These are phyloP conservation scores for Pterula multifida DNA, from an alignment of 1,284 basidiomycete species.

Conservation along the genomic window DNA sequence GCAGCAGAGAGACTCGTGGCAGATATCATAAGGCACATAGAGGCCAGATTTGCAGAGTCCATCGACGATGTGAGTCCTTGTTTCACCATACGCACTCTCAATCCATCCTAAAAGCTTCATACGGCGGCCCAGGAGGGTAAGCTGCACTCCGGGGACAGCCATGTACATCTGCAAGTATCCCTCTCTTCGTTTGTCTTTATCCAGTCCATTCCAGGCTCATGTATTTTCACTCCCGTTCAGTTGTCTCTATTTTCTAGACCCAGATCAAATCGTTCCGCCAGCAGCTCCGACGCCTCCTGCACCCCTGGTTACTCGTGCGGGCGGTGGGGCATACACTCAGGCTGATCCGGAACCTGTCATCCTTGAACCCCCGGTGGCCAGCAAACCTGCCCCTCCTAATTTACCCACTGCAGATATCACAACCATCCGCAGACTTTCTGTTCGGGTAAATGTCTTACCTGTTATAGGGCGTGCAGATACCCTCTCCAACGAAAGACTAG, in stretches of 20 bases:
- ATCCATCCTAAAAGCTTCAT: slow-evolving; percentile 10
- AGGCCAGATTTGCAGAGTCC: slow-evolving; percentile 52
- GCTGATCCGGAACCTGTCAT: slow-evolving; percentile 61
- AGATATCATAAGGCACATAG: slow-evolving; percentile 57
- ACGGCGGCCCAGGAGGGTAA: slow-evolving; percentile 41
- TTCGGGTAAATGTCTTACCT: slow-evolving; percentile 90
- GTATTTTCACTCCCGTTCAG: slow-evolving; percentile 25
- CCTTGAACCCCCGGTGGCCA: slow-evolving; percentile 64
- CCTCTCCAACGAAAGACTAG: slow-evolving; percentile 79
- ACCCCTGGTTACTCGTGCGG: slow-evolving; percentile 46
- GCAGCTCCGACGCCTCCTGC: slow-evolving; percentile 47
- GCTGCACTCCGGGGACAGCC: slow-evolving; percentile 54
- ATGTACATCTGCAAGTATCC: slow-evolving; percentile 63
- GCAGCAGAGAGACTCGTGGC: slow-evolving; percentile 42
- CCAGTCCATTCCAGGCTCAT: slow-evolving; percentile 14
- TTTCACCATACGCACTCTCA: slow-evolving; percentile 12
- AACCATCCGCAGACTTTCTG: slow-evolving; percentile 82
- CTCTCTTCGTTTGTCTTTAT: slow-evolving; percentile 11
- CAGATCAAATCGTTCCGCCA: slow-evolving; percentile 60
- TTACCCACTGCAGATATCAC: slow-evolving; percentile 74
- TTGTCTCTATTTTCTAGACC: slow-evolving; percentile 73
- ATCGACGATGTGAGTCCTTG: slow-evolving; percentile 51
- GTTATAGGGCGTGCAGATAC: slow-evolving; percentile 89
- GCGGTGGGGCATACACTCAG: slow-evolving; percentile 53
- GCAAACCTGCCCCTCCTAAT: slow-evolving; percentile 52